Base-by-base conservation (phyloP, 2,329 filamentous ascomycete species). In the Pseudogymnoascus sp. region DNA sequence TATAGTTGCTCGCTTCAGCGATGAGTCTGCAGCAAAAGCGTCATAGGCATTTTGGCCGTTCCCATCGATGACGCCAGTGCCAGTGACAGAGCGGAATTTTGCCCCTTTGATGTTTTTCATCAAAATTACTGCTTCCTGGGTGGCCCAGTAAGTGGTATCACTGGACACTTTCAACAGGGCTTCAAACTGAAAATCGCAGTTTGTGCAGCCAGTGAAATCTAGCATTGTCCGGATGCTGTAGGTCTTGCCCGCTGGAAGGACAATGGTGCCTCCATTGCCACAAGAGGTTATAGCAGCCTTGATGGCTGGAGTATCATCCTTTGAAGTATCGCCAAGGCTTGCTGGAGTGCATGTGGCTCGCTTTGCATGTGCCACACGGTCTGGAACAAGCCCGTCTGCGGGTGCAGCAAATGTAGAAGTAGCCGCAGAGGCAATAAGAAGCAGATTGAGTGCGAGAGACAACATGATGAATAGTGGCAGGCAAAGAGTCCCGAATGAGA, bases 111-210 rank as follows among this genome's bases (percentile, higher is more conserved):
- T 73, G 8, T 70, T 68, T 10, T 72, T 67, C 7, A 79, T 66
- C 41, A 69, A 67, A 40, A 80, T 73, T 60, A 79, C 76, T 9
- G 73, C 72, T 0, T 66, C 71, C 59, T 73, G 71, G 13, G 74
- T 74, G 24, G 72, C 68, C 78, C 78, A 80, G 62, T 75, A 76
- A 33, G 71, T 66, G 5, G 74, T 73, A 54, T 76, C 69, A 1
- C 71, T 69, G 1, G 73, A 71, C 3, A 74, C 73, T 60, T 74
- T 74, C 4, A 80, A 65, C 0, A 72, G 69, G 0, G 78, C 78
- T 61, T 81, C 76, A 5, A 80, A 68, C 62, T 79, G 75, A 57
- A 80, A 71, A 44, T 76, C 75, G 64, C 78, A 81, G n/a, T 69
- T 71, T 3, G 64, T 65, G 66, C 78, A 79, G 1, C 73, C 74